These are phyloP conservation scores for Penicillium digitatum DNA, from an alignment of 2,329 filamentous ascomycete genomes.

Conservation along the genomic window DNA sequence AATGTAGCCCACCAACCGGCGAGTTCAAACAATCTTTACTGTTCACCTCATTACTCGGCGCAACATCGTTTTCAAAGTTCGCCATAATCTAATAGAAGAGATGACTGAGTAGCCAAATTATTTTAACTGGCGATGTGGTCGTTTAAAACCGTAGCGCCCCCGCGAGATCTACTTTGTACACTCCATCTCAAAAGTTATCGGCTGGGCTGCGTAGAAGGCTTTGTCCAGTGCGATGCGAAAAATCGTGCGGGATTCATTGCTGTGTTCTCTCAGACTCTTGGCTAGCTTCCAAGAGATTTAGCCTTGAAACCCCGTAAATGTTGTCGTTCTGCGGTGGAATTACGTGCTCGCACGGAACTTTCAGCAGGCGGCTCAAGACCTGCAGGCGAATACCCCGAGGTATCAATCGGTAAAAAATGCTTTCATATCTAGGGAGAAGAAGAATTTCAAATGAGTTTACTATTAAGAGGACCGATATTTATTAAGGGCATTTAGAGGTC, in stretches of 20 bases:
- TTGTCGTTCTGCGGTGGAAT: constrained; percentile 25
- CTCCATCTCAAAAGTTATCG: background rate
- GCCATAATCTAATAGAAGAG: constrained; percentile 7
- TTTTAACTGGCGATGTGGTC: background rate
- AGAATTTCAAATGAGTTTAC: background rate
- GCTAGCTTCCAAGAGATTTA: background rate
- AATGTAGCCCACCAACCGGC: background rate
- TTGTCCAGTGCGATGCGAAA: constrained; percentile 15
- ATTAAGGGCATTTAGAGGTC: no score
- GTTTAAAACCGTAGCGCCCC: background rate
- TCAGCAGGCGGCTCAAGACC: background rate
- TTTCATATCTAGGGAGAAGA: background rate
- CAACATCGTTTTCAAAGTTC: constrained; percentile 15
- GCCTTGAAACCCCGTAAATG: constrained; percentile 13
- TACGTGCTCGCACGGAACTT: constrained; percentile 33
- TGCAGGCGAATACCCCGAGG: background rate
- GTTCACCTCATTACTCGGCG: constrained; percentile 18
- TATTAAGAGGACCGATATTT: background rate
- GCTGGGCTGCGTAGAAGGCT: background rate
- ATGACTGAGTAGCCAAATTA: background rate
- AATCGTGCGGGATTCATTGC: background rate
- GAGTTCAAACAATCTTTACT: constrained; percentile 7
- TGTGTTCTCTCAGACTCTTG: background rate
- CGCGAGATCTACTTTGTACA: constrained; percentile 1
- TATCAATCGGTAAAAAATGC: background rate